phyloP scores from a whole-genome alignment of 2,329 filamentous ascomycete species.

The Pseudogymnoascus destructans region DNA sequence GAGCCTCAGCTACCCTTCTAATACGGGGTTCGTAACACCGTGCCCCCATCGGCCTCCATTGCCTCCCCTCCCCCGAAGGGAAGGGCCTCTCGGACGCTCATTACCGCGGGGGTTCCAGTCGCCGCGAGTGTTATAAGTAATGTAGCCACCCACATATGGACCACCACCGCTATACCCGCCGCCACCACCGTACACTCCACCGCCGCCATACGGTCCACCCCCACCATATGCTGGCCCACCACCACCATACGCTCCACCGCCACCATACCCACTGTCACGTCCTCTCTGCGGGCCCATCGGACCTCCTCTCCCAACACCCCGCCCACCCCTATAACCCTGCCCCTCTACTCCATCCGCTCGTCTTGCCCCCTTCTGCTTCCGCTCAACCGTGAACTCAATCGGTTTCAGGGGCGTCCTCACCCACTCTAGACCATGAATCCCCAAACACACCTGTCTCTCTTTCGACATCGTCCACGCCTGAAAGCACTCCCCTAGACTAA shows the following conservation, averaged over 20 bases:
- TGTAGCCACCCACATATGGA: not conserved
- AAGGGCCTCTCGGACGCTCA: not conserved
- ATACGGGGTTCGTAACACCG: not conserved
- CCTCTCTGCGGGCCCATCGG: not conserved
- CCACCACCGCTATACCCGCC: not conserved
- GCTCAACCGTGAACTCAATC: conserved; percentile 48
- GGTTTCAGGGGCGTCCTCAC: conserved; percentile 52
- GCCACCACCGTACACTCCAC: not conserved
- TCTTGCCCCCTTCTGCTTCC: conserved; percentile 10
- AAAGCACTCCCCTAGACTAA: conserved; percentile 39
- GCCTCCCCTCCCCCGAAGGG: not conserved
- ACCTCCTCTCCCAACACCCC: not conserved
- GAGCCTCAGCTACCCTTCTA: not conserved
- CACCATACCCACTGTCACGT: conserved; percentile 1
- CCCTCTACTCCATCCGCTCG: not conserved
- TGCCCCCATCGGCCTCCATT: not conserved
- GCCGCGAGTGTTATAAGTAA: not conserved
- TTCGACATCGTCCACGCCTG: conserved; percentile 54
- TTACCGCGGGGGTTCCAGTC: not conserved
- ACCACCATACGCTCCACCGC: not conserved
- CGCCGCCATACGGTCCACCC: not conserved
- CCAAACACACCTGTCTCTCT: conserved; percentile 43
- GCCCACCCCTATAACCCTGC: not conserved
- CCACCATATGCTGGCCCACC: not conserved
- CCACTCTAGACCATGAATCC: conserved; percentile 46